Percentiles rank a stretch among this genome's conserved stretches.
phyloP scores from a whole-genome alignment of 208 protist genomes.

The Trypanosoma brucei region DNA sequence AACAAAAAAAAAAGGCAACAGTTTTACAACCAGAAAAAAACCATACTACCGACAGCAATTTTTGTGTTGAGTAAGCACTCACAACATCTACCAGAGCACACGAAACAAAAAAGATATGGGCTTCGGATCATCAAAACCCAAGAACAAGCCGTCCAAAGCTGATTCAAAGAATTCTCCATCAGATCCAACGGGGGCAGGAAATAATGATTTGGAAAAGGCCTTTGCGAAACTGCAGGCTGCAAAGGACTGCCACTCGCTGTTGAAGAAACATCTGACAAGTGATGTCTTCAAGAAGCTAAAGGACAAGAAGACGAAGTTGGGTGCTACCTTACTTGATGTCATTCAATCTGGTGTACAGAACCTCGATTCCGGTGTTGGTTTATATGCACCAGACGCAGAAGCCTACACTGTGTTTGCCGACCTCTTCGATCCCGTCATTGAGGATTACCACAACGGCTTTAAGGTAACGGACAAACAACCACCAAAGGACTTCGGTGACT shows the following conservation, averaged over 20 bases:
- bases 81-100: neutral
- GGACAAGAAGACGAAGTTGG: constrained; percentile 25
- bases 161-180: neutral
- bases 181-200: neutral
- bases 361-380: constrained; percentile 34
- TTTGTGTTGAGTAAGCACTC: too few species aligned
- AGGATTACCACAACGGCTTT: constrained; percentile 48
- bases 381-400: constrained; percentile 48
- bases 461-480: constrained; percentile 38
- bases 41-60: neutral
- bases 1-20: neutral
- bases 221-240: constrained; percentile 18
- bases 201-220: constrained; percentile 7
- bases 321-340: constrained; percentile 35
- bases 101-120: constrained; percentile 11
- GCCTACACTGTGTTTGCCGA: constrained; percentile 39
- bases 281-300: constrained; percentile 36
- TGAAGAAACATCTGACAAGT: constrained; percentile 39
- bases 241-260: constrained; percentile 28
- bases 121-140: constrained; percentile 3
- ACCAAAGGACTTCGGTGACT: constrained; percentile 33
- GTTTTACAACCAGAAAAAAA: neutral
- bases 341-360: constrained; percentile 51
- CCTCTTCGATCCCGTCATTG: constrained; percentile 43
- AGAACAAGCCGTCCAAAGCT: neutral